Conservation (phyloP, 805 yeast species). For the Ascoidea tarda region DNA sequence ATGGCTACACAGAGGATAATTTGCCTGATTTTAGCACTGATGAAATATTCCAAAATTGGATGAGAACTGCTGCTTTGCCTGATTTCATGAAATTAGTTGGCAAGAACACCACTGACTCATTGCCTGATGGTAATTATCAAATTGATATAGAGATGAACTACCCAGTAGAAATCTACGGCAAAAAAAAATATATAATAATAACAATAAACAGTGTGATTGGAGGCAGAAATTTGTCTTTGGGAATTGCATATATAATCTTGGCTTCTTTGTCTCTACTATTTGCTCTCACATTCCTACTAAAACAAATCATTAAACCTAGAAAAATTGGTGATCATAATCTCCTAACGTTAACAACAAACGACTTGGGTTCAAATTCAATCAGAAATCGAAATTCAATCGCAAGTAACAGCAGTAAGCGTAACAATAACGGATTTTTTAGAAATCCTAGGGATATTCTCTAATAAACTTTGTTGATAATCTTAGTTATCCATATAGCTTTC, state of each 20-base stretch:
- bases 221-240: conserved; percentile 74
- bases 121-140: conserved; percentile 50
- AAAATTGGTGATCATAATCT: conserved; percentile 72
- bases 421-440: not conserved
- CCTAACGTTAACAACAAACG: conserved; percentile 21
- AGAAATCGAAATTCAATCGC: not conserved
- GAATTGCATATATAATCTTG: conserved; percentile 73
- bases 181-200: conserved; percentile 71
- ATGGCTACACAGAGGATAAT: conserved; percentile 60
- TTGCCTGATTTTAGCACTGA: conserved; percentile 54
- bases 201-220: conserved; percentile 79
- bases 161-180: conserved; percentile 74
- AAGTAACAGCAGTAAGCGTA: too few relatives aligned
- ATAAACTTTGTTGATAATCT: too few relatives aligned
- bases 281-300: conserved; percentile 62
- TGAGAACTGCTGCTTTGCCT: conserved; percentile 70
- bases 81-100: conserved; percentile 50
- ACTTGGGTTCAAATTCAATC: not conserved
- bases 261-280: conserved; percentile 65
- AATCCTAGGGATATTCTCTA: not conserved
- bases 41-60: conserved; percentile 74
- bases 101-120: conserved; percentile 42
- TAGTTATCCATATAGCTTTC: not conserved
- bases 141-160: conserved; percentile 61
- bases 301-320: conserved; percentile 76